These are phyloP conservation scores for Astrothelium subdiscretum DNA, from an alignment of 495 filamentous ascomycete species.

Conservation along the genomic window DNA sequence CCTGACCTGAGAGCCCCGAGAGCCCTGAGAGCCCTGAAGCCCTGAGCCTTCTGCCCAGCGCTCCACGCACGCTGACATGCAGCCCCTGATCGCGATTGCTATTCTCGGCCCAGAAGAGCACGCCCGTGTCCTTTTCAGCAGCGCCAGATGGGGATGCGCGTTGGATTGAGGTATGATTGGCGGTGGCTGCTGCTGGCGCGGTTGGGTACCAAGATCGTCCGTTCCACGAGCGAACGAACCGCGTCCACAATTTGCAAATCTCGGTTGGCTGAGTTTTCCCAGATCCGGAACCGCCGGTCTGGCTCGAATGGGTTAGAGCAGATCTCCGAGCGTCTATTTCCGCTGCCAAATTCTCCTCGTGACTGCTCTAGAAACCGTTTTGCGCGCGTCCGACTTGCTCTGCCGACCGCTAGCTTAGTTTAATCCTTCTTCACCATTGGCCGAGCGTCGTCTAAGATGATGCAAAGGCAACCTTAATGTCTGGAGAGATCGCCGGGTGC, in stretches of 20 bases:
- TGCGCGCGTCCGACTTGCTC: not conserved
- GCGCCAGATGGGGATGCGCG: not conserved
- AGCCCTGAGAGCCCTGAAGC: too few relatives aligned
- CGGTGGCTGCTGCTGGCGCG: not conserved
- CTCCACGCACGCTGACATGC: not conserved
- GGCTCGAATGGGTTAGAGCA: not conserved
- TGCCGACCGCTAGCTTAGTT: not conserved
- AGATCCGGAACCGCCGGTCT: not conserved
- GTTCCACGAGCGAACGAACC: not conserved
- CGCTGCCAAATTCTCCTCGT: not conserved
- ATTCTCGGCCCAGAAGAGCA: not conserved
- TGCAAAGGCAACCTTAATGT: not conserved
- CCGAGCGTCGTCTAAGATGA: not conserved
- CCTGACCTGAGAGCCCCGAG: too few relatives aligned
- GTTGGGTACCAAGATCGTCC: conserved; percentile 2
- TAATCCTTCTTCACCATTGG: not conserved
- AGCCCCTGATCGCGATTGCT: not conserved
- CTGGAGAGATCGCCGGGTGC: too few relatives aligned
- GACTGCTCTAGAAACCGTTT: not conserved
- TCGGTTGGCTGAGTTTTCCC: not conserved
- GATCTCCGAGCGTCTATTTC: not conserved
- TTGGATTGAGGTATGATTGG: not conserved
- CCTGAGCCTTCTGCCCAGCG: not conserved
- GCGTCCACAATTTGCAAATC: not conserved
- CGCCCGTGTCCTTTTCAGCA: not conserved